Conservation (phyloP, 805 yeast genomes). For the Suhomyces vadensis region DNA sequence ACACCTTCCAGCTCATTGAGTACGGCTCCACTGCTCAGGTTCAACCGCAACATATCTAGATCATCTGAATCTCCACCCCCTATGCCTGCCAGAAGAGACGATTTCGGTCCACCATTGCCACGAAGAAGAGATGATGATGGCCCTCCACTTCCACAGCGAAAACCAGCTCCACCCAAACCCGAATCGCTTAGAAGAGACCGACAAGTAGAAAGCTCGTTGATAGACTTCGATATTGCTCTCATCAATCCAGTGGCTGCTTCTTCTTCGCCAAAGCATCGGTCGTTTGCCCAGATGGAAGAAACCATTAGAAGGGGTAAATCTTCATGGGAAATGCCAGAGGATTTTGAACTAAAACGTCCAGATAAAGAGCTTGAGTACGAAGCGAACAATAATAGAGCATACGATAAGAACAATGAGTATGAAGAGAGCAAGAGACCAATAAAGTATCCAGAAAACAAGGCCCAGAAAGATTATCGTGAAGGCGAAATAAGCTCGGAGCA, state of each 20-base stretch:
- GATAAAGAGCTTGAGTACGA: no score
- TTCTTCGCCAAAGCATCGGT: constrained; percentile 9
- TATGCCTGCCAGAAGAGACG: constrained; percentile 3
- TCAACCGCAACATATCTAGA: constrained; percentile 15
- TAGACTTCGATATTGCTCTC: constrained; percentile 16
- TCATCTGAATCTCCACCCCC: constrained; percentile 3
- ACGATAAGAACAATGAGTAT: no score
- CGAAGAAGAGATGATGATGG: constrained; percentile 8
- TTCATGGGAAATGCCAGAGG: background rate
- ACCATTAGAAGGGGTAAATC: background rate
- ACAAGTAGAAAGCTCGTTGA: constrained; percentile 9
- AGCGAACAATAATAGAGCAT: no score
- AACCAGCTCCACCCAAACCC: constrained; percentile 18
- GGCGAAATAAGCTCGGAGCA: no score
- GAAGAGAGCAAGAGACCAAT: no score
- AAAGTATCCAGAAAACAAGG: no score
- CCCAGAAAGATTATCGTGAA: no score
- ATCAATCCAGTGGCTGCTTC: constrained; percentile 18
- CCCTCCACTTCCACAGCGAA: constrained; percentile 2
- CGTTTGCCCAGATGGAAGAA: constrained; percentile 15
- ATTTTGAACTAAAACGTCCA: no score
- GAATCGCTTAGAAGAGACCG: constrained; percentile 9
- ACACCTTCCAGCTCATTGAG: background rate
- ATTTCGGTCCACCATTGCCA: constrained; percentile 19
- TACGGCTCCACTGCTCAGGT: constrained; percentile 17